phyloP scores from a whole-genome alignment of 306 rosid genomes.

The Prunus dulcis region DNA sequence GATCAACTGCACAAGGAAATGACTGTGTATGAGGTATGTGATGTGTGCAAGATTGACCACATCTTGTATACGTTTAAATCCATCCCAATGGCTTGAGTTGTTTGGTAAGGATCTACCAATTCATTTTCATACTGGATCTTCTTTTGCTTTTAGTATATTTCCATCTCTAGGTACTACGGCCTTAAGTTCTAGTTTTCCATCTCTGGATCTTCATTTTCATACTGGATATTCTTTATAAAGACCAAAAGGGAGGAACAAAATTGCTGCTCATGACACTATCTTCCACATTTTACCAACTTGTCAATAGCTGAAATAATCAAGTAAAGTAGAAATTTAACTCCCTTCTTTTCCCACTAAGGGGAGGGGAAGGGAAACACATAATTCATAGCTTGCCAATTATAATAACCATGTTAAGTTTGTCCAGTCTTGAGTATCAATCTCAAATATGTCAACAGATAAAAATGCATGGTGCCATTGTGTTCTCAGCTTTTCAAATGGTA shows the following conservation, averaged over 20 bases:
- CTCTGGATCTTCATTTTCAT: too few species aligned
- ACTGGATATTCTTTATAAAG: too few species aligned
- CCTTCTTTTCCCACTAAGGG: too few species aligned
- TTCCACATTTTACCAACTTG: neutral
- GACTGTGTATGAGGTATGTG: constrained; percentile 81
- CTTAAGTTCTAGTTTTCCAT: neutral
- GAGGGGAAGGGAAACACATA: neutral
- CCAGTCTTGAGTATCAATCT: neutral
- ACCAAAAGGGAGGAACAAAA: too few species aligned
- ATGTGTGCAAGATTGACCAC: neutral
- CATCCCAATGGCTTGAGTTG: too few species aligned
- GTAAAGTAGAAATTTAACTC: neutral
- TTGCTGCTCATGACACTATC: neutral
- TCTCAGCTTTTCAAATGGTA: constrained; percentile 5
- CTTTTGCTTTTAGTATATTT: neutral
- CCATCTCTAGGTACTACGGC: neutral
- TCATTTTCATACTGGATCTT: too few species aligned
- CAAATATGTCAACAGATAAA: neutral
- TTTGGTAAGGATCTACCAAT: neutral
- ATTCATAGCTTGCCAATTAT: too few species aligned
- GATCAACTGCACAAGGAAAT: constrained; percentile 80
- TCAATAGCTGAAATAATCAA: neutral
- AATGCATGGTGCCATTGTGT: neutral
- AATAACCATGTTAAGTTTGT: neutral
- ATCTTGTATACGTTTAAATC: neutral